Percentiles rank a stretch among this genome's conserved stretches.
Evolutionary conservation across 2,329 filamentous ascomycete species (phyloP).

Genomic region (Balansia obtecta): DNA sequence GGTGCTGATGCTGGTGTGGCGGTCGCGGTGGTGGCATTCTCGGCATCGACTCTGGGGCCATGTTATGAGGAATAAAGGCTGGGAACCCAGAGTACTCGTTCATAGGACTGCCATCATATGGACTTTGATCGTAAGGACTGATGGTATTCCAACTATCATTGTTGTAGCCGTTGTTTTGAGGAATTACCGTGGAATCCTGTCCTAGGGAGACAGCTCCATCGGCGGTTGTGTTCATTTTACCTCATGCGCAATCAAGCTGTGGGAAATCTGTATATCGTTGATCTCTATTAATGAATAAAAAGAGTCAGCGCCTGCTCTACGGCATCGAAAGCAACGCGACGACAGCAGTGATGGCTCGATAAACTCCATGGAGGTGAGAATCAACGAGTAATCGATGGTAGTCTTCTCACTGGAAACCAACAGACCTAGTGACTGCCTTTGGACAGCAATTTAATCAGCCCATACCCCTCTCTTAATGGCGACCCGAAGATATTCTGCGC

Average conservation of each 20-base stretch:
- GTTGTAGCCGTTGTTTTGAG: constrained; percentile 19
- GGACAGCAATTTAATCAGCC: not conserved
- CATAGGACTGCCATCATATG: constrained; percentile 37
- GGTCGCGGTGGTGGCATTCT: constrained; percentile 37
- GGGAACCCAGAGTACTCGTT: constrained; percentile 51
- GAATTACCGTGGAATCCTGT: constrained; percentile 18
- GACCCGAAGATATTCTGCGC: not conserved
- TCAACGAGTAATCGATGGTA: too few relatives aligned
- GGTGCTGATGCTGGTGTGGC: constrained; percentile 20
- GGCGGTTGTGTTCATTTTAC: constrained; percentile 21
- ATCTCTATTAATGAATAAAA: not conserved
- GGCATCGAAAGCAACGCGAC: not conserved
- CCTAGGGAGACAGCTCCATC: constrained; percentile 20
- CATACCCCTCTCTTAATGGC: constrained; percentile 1
- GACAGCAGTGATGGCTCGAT: not conserved
- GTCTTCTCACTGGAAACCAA: not conserved
- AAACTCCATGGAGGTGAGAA: not conserved
- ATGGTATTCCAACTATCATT: constrained; percentile 44
- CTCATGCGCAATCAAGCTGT: constrained; percentile 4
- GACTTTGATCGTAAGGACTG: constrained; percentile 51
- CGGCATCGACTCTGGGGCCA: constrained; percentile 37
- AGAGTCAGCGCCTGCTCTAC: not conserved
- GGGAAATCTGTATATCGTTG: not conserved
- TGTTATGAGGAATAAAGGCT: constrained; percentile 40
- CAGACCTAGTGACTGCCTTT: not conserved